phyloP scores from a whole-genome alignment of 2,329 filamentous ascomycete species.

The Thelonectria rubi region DNA sequence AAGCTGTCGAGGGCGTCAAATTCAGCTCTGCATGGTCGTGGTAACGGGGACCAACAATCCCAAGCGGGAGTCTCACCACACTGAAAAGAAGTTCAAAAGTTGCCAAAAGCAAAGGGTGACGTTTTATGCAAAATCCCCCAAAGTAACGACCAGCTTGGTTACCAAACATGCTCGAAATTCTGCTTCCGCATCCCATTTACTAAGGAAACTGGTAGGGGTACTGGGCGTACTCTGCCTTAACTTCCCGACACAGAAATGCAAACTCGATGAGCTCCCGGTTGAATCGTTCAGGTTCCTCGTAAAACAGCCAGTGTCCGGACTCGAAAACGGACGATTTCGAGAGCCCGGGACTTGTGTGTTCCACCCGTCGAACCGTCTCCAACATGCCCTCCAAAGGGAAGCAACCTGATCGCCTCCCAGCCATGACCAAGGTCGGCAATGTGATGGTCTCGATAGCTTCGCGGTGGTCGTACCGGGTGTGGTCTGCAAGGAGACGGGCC shows the following conservation, averaged over 20 bases:
- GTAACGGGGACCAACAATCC: no score
- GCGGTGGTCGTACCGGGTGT: constrained; percentile 41
- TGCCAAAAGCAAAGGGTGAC: background rate
- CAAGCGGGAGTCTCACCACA: background rate
- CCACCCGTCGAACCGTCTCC: constrained; percentile 38
- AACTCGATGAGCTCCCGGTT: constrained; percentile 39
- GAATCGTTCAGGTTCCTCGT: constrained; percentile 40
- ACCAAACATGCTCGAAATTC: background rate
- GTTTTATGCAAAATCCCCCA: background rate
- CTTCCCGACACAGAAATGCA: constrained; percentile 26
- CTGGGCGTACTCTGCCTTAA: background rate
- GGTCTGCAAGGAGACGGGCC: constrained; percentile 40
- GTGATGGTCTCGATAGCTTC: constrained; percentile 39
- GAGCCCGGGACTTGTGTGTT: constrained; percentile 32
- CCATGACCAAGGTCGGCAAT: constrained; percentile 41
- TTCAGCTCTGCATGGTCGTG: no score
- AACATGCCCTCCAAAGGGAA: constrained; percentile 42
- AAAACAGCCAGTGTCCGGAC: constrained; percentile 42
- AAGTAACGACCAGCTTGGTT: background rate
- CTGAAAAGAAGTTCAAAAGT: no score
- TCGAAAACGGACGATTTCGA: constrained; percentile 37
- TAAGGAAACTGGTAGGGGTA: background rate
- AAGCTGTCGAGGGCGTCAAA: no score
- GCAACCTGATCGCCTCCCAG: constrained; percentile 38
- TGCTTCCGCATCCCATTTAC: background rate